These are phyloP conservation scores for Mycena rosella DNA, from an alignment of 768 basidiomycete genomes.

Conservation along the genomic window DNA sequence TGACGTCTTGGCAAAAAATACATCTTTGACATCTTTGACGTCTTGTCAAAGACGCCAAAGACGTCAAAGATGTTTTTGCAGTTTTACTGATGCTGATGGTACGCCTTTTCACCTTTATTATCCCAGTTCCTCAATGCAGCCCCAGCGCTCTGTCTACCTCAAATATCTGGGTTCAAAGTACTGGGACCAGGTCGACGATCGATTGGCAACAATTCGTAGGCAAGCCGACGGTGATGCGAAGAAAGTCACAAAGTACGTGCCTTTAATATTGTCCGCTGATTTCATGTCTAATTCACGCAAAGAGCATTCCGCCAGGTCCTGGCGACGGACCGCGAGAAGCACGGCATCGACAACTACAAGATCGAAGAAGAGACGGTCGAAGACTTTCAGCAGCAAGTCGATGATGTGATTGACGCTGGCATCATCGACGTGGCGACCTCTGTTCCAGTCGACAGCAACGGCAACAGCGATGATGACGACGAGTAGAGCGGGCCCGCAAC, in stretches of 20 bases:
- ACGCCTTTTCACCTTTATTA: not conserved
- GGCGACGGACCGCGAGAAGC: not conserved
- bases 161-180: not conserved
- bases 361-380: not conserved
- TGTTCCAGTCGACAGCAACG: too few species aligned
- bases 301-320: slow-evolving; percentile 1
- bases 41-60: too few species aligned
- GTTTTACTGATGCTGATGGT: too few species aligned
- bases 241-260: not conserved
- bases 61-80: too few species aligned
- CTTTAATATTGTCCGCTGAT: not conserved
- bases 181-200: slow-evolving; percentile 4
- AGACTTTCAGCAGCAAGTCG: slow-evolving; percentile 8
- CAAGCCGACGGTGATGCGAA: not conserved
- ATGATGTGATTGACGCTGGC: not conserved
- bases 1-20: too few species aligned
- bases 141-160: not conserved
- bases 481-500: too few species aligned
- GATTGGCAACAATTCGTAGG: not conserved
- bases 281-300: too few species aligned
- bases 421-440: not conserved
- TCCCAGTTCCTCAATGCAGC: not conserved
- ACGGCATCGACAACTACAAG: not conserved
- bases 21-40: too few species aligned
- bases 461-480: too few species aligned